phyloP scores from a whole-genome alignment of 768 basidiomycete genomes.

The Cystofilobasidium ferigula region DNA sequence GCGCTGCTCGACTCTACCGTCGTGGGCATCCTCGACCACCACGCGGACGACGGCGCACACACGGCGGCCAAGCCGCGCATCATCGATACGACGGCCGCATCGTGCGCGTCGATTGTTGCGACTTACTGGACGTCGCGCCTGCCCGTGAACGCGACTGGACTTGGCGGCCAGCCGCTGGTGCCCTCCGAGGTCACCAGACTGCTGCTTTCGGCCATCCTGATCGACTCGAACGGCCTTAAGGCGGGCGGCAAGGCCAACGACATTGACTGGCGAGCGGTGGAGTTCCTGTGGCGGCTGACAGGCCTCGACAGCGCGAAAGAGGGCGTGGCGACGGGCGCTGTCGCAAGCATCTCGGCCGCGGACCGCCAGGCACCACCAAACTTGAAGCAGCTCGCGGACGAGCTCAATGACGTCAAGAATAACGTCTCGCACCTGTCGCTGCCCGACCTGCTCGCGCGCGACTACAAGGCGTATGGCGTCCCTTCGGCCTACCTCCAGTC shows the following conservation, averaged over 20 bases:
- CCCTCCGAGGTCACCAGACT: constrained; percentile 60
- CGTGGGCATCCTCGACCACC: constrained; percentile 73
- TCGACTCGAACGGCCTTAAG: constrained; percentile 76
- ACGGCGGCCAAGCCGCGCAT: constrained; percentile 51
- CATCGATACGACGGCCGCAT: constrained; percentile 52
- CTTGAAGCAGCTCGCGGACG: constrained; percentile 46
- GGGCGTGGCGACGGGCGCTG: background rate
- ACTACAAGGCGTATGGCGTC: constrained; percentile 79
- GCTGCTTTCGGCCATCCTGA: constrained; percentile 66
- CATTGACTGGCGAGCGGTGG: constrained; percentile 54
- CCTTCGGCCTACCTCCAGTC: constrained; percentile 39
- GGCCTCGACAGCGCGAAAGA: background rate
- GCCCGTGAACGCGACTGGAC: constrained; percentile 43
- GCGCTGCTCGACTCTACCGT: constrained; percentile 46
- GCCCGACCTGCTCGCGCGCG: constrained; percentile 74
- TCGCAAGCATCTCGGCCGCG: background rate
- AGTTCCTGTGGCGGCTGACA: constrained; percentile 46
- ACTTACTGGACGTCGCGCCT: constrained; percentile 37
- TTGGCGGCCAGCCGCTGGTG: constrained; percentile 45
- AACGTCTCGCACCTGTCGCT: constrained; percentile 57
- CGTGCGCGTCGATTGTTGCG: constrained; percentile 62
- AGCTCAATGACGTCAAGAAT: constrained; percentile 51
- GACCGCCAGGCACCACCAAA: background rate
- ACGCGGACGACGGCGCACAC: constrained; percentile 69
- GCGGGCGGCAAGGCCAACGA: constrained; percentile 62